Conservation (phyloP, 2,329 filamentous ascomycete species). For the Cladosporium velox region DNA sequence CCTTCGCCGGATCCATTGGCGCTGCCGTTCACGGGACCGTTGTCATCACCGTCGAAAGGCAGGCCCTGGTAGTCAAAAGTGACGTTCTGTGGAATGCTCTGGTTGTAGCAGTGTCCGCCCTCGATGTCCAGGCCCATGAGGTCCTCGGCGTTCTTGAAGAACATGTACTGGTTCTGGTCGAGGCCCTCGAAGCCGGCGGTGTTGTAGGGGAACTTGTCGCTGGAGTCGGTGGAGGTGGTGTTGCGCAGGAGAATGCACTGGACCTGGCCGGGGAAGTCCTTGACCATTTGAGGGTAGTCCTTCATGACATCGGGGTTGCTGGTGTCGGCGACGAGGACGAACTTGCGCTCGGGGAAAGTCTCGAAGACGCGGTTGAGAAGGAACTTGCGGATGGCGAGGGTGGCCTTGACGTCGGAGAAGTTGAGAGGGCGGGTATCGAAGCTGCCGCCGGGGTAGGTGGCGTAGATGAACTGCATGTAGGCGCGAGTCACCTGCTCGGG, state of each 20-base stretch:
- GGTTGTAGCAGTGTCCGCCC: constrained; percentile 68
- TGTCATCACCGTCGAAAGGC: constrained; percentile 27
- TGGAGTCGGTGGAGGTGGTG: constrained; percentile 66
- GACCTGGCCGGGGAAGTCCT: constrained; percentile 68
- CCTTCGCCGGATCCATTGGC: constrained; percentile 4
- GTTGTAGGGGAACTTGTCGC: constrained; percentile 73
- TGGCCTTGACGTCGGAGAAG: constrained; percentile 74
- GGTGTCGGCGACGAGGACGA: constrained; percentile 75
- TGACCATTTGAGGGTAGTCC: constrained; percentile 55
- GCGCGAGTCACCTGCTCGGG: constrained; percentile 75
- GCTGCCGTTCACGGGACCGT: constrained; percentile 20
- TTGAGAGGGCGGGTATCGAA: constrained; percentile 79
- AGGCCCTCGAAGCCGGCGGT: constrained; percentile 70
- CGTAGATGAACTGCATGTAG: constrained; percentile 80
- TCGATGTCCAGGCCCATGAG: constrained; percentile 65
- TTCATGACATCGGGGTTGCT: constrained; percentile 74
- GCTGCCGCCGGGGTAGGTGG: constrained; percentile 73
- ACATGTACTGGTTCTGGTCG: constrained; percentile 72
- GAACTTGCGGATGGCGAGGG: constrained; percentile 68
- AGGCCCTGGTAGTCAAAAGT: constrained; percentile 66
- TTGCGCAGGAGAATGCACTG: constrained; percentile 78
- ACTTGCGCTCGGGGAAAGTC: constrained; percentile 73
- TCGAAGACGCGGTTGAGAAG: constrained; percentile 71
- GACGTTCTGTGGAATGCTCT: constrained; percentile 66
- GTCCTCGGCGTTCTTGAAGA: constrained; percentile 73